These are phyloP conservation scores for Choricystis sp. DNA, from an alignment of 139 green algal species.

Conservation along the genomic window DNA sequence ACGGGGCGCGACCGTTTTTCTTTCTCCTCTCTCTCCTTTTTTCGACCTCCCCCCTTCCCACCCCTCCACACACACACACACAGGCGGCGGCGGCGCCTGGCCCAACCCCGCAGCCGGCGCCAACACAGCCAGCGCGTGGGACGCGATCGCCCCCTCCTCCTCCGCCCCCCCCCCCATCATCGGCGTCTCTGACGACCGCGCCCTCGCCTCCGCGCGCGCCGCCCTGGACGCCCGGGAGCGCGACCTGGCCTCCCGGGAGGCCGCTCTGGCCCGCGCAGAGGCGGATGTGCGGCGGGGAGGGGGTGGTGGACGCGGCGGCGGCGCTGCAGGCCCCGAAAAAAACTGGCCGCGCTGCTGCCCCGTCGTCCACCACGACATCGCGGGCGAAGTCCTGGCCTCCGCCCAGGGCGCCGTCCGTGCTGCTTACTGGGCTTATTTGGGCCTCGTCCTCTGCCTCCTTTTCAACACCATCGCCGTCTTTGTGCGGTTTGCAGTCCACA, in stretches of 20 bases:
- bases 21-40: neutral
- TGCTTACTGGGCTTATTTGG: conserved; percentile 29
- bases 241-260: conserved; percentile 26
- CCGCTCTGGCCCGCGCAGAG: conserved; percentile 17
- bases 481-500: conserved; percentile 11
- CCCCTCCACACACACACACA: neutral
- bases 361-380: conserved; percentile 35
- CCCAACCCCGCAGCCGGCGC: neutral
- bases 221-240: conserved; percentile 10
- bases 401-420: conserved; percentile 18
- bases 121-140: neutral
- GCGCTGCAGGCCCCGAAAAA: conserved; percentile 17
- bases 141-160: neutral
- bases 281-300: conserved; percentile 23
- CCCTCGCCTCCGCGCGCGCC: neutral
- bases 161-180: neutral
- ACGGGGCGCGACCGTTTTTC: too few relatives aligned
- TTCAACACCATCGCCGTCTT: conserved; percentile 25
- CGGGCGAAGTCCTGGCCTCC: conserved; percentile 21
- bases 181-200: too few relatives aligned
- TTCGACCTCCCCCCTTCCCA: neutral
- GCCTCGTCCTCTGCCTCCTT: conserved; percentile 23
- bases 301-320: conserved; percentile 13
- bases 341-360: conserved; percentile 44
- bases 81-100: too few relatives aligned